These are phyloP conservation scores for Lathyrus sativus DNA, from an alignment of 306 rosid species.

Conservation along the genomic window DNA sequence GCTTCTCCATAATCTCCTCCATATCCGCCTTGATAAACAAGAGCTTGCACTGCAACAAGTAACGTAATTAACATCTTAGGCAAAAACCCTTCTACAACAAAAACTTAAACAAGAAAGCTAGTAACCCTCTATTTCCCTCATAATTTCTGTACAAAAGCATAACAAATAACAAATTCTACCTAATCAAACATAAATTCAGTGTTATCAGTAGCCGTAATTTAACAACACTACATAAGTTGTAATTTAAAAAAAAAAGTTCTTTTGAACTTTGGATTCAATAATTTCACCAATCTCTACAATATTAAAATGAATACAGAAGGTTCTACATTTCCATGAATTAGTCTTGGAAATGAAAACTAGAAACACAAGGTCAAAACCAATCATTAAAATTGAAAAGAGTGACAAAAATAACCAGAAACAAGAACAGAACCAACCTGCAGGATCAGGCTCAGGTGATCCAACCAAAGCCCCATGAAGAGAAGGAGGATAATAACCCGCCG, in stretches of 20 bases:
- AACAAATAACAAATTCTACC: background rate
- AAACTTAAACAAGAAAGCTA: conserved; percentile 19
- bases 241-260: too few relatives aligned
- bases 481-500: conserved; percentile 73
- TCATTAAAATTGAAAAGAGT: conserved; percentile 33
- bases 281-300: conserved; percentile 2
- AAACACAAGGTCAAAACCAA: conserved; percentile 35
- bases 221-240: background rate
- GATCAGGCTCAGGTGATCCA: conserved; percentile 62
- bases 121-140: background rate
- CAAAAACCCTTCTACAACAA: background rate
- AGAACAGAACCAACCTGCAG: conserved; percentile 49
- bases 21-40: conserved; percentile 65
- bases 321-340: conserved; percentile 1
- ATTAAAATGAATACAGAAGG: background rate
- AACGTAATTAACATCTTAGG: conserved; percentile 11
- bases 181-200: background rate
- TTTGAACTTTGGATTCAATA: background rate
- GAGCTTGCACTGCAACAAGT: conserved; percentile 65
- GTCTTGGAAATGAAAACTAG: conserved; percentile 22
- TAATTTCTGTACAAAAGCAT: conserved; percentile 11
- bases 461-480: conserved; percentile 77
- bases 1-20: conserved; percentile 59
- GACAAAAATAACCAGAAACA: conserved; percentile 17
- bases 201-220: too few relatives aligned